Percentiles rank a stretch among this genome's conserved stretches.
phyloP scores from a whole-genome alignment of 306 rosid genomes.

The Castanea sativa region DNA sequence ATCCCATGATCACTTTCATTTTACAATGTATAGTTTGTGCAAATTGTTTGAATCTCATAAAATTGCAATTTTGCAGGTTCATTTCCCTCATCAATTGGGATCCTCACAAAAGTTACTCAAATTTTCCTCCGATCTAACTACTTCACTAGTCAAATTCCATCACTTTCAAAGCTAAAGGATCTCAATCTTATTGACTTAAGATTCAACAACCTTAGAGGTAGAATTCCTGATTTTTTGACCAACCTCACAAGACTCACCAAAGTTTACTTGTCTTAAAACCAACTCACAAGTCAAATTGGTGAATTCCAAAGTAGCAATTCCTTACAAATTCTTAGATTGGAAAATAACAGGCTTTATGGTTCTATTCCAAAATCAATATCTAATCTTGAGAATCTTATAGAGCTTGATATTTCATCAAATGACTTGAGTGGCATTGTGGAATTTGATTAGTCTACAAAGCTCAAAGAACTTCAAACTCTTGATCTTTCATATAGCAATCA shows the following conservation, averaged over 20 bases:
- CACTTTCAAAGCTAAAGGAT: background rate
- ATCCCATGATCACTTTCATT: too few species aligned
- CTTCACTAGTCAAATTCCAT: constrained; percentile 12
- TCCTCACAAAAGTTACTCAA: background rate
- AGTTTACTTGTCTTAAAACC: too few species aligned
- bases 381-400: background rate
- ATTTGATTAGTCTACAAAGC: background rate
- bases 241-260: too few species aligned
- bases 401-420: background rate
- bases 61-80: background rate
- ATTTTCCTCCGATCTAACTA: background rate
- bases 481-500: background rate
- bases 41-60: too few species aligned
- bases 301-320: too few species aligned
- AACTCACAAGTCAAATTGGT: background rate
- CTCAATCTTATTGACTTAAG: background rate
- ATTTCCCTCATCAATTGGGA: constrained; percentile 11
- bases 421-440: constrained; percentile 8
- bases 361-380: constrained; percentile 18
- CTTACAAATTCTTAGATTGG: background rate
- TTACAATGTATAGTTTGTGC: too few species aligned
- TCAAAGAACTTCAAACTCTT: background rate
- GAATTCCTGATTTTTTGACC: too few species aligned
- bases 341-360: background rate
- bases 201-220: background rate